Base-by-base conservation (phyloP, 176 grass and related monocot genomes). In the Triticum urartu region DNA sequence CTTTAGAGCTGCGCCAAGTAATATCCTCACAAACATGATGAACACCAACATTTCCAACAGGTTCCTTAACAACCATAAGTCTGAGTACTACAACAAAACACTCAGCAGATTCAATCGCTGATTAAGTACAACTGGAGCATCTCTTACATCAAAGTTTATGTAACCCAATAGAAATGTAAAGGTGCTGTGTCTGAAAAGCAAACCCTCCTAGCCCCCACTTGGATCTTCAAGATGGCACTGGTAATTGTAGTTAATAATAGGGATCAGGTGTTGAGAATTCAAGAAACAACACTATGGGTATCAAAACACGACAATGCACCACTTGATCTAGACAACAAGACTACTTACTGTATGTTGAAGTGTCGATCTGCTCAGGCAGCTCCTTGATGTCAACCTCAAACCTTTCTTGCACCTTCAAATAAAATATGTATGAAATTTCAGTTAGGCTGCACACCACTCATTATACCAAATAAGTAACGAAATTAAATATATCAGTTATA, bases 361-460 rank as follows among this genome's bases (percentile, higher is more conserved):
- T 99, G 68, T 96, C 97, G 4, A 99, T 99, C 81, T 99, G 94
- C 78, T 99, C 97, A 15, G 97, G 97, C 67, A 99, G 85, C 72
- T 99, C 94, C 78, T 99, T 99, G 54, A 99, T 99, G 85, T 99
- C 97, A 0, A 99, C 97, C 85, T 99, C 94, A 36, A 99, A 99
- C 90, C 97, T 96, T 85, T 99, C 97, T 93, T 99, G 97, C 43
- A 99, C 94, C 97, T 98, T 72, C 15, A 54, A 54, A 54, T 54
- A 54, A 54, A 54, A 54, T 50, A 50, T 18, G 50, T 54, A 54
- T 17, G 42, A 50, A 59, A 9, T 36, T 21, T 21, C 62, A 76
- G 72, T 90, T 67, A 91, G 80, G 52, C 7, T 33, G 39, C 20
- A 21, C 56, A 21, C 7, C 56, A 59, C 56, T 59, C 20, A 75